Percentiles rank a stretch among this genome's conserved stretches.
Conservation (phyloP, 1,284 basidiomycete species). For the Flammula alnicola region DNA sequence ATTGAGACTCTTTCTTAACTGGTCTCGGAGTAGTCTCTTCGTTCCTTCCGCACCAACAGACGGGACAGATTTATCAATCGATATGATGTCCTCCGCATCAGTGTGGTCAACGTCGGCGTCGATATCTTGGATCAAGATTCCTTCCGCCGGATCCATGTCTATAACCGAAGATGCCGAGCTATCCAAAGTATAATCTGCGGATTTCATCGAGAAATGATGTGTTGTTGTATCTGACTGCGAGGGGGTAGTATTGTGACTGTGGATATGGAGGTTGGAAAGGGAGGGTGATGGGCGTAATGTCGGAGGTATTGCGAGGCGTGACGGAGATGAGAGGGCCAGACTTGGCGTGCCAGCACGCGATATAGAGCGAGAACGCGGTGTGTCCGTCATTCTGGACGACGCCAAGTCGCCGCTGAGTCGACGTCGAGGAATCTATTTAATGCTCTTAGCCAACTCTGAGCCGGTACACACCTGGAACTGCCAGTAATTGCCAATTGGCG, state of each 20-base stretch:
- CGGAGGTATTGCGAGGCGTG: conserved; percentile 48
- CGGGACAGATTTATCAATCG: conserved; percentile 20
- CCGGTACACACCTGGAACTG: too few species aligned
- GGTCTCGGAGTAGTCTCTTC: conserved; percentile 69
- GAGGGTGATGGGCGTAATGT: conserved; percentile 47
- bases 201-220: conserved; percentile 31
- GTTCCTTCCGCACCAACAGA: conserved; percentile 51
- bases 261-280: conserved; percentile 49
- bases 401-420: too few species aligned
- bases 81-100: conserved; percentile 27
- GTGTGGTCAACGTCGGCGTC: conserved; percentile 57
- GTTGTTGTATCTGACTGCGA: conserved; percentile 23
- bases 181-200: conserved; percentile 44
- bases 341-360: conserved; percentile 41
- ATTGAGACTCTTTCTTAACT: conserved; percentile 68
- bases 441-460: too few species aligned
- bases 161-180: conserved; percentile 72
- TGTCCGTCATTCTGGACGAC: conserved; percentile 32
- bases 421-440: too few species aligned
- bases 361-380: conserved; percentile 37
- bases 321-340: conserved; percentile 37
- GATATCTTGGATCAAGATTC: conserved; percentile 68
- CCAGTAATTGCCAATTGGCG: too few species aligned
- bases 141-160: conserved; percentile 64
- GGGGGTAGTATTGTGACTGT: conserved; percentile 39